Base-by-base conservation (phyloP, 441 rosid genomes). In the Flueggea neowawraea region DNA sequence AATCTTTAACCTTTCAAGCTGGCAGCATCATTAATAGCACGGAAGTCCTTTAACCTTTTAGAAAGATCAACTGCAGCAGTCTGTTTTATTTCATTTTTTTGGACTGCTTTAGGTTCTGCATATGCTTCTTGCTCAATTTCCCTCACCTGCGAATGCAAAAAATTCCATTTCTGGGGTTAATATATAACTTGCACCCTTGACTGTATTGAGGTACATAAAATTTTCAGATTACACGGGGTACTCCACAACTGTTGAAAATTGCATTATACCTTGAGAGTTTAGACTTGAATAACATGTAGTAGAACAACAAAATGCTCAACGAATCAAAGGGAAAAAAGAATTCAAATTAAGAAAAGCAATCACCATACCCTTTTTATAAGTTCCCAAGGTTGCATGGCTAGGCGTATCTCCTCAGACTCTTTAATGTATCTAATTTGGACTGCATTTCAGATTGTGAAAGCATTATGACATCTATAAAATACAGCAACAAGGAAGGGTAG, bases 31-130 rank as follows among this genome's bases (percentile, higher is more conserved):
- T 81, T 87, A 54, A 59, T 0, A 0, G 89, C 56, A 49, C 71
- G 94, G 58, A 91, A 73, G 69, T 88, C 84, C 60, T 91, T 85
- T 12, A 84, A 79, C 50, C 97, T 80, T 72, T 91, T 91, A 33
- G 95, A 89, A 63, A 94, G 90, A 82, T 86, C 96, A 70, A 81
- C 75, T 3, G 91, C 91, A 12, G 84, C 87, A 61, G 86, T 82
- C 80, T 84, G 96, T 73, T 79, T 91, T 60, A 66, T 54, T 52
- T 84, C 85, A 68, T 82, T 84, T 62, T 75, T 78, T 63, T 72
- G 80, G 32, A 73, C 69, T 2, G 62, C 74, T 69, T 82, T 82
- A 45, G 79, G 78, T 65, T 86, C 83, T 9, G 65, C 67, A 71
- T 78, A 68, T 55, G 71, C 69, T 66, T 94, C 99, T 66, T 80